Conservation (phyloP, 768 basidiomycete genomes). For the Rhodotorula taiwanensis region DNA sequence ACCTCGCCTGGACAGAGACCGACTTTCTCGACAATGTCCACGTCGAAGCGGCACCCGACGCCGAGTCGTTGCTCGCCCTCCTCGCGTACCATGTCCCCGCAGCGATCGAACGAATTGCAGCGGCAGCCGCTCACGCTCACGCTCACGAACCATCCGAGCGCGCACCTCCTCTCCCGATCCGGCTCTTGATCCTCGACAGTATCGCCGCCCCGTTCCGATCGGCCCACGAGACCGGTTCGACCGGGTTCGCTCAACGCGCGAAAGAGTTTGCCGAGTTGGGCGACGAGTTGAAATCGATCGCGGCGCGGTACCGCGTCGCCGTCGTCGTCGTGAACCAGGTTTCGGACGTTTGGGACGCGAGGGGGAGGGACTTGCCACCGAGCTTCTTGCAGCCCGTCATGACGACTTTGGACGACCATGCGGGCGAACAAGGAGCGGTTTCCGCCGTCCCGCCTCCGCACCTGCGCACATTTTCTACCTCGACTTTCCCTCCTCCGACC, state of each 20-base stretch:
- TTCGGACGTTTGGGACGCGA: slow-evolving; percentile 59
- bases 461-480: not conserved
- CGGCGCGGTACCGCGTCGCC: slow-evolving; percentile 58
- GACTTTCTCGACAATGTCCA: slow-evolving; percentile 49
- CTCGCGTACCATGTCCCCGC: slow-evolving; percentile 46
- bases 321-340: slow-evolving; percentile 86
- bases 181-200: slow-evolving; percentile 77
- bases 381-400: too few species aligned
- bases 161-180: slow-evolving; percentile 59
- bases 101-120: slow-evolving; percentile 39
- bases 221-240: slow-evolving; percentile 54
- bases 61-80: slow-evolving; percentile 46
- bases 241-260: slow-evolving; percentile 65
- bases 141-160: slow-evolving; percentile 53
- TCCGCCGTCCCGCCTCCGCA: not conserved
- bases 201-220: slow-evolving; percentile 77
- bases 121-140: slow-evolving; percentile 47
- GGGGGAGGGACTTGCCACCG: slow-evolving; percentile 2
- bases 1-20: slow-evolving; percentile 8
- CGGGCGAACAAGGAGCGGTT: too few species aligned
- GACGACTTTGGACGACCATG: too few species aligned
- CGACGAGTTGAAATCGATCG: slow-evolving; percentile 62
- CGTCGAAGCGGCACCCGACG: slow-evolving; percentile 51
- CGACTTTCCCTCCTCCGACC: not conserved
- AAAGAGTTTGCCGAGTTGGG: slow-evolving; percentile 63